Evolutionary conservation across 306 rosid genomes (phyloP).

Genomic region (Lupinus albus): DNA sequence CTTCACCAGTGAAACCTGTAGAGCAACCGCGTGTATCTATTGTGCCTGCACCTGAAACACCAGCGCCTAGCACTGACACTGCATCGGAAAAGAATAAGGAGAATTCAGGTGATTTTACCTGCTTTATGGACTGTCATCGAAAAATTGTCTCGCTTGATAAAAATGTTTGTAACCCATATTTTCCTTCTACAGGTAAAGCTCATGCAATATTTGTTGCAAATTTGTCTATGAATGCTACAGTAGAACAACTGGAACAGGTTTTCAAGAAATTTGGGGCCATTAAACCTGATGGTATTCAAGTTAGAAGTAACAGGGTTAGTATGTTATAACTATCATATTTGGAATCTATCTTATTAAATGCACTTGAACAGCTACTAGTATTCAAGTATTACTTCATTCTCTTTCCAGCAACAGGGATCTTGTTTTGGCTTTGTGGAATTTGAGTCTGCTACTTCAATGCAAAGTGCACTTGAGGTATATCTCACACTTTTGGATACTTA

Average conservation of each 20-base stretch:
- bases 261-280: conserved; percentile 80
- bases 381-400: conserved; percentile 16
- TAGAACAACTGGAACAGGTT: conserved; percentile 63
- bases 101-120: conserved; percentile 53
- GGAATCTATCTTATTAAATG: background rate
- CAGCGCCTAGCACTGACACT: conserved; percentile 42
- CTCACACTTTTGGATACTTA: background rate
- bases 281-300: conserved; percentile 77
- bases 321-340: background rate
- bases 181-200: conserved; percentile 57
- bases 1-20: conserved; percentile 52
- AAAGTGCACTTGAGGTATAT: conserved; percentile 68
- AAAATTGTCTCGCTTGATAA: background rate
- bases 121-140: background rate
- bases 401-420: conserved; percentile 63
- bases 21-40: conserved; percentile 44
- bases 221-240: conserved; percentile 82
- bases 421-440: conserved; percentile 90
- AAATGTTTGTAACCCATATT: background rate
- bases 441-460: conserved; percentile 73
- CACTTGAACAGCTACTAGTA: background rate
- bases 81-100: conserved; percentile 56
- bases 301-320: conserved; percentile 74
- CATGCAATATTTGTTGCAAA: conserved; percentile 83
- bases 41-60: conserved; percentile 44